Evolutionary conservation across 2,329 filamentous ascomycete species (phyloP).

Genomic region (Colletotrichum sp.): DNA sequence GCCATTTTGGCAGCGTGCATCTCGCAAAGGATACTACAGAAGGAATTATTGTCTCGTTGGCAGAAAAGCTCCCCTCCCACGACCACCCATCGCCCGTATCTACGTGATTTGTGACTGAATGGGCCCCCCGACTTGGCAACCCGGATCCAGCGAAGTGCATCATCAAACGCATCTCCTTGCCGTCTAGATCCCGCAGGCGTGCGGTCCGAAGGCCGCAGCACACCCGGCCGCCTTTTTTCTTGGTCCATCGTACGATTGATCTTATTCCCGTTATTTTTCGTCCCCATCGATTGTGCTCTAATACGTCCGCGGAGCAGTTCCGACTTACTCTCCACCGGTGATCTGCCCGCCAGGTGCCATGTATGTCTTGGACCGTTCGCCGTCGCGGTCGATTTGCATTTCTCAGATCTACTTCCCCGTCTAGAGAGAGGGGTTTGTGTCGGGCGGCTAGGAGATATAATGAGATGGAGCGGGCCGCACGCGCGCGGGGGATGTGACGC

Average conservation of each 20-base stretch:
- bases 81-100: background rate
- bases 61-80: background rate
- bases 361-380: background rate
- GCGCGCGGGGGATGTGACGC: background rate
- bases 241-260: background rate
- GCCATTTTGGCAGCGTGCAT: background rate
- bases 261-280: background rate
- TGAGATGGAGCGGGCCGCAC: background rate
- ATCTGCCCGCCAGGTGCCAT: background rate
- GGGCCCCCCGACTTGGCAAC: background rate
- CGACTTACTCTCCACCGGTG: background rate
- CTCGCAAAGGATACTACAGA: background rate
- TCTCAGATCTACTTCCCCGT: background rate
- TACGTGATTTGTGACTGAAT: background rate
- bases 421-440: background rate
- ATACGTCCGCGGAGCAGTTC: background rate
- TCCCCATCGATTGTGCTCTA: background rate
- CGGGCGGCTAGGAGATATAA: background rate
- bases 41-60: background rate
- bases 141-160: background rate
- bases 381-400: background rate
- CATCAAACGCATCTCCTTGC: background rate
- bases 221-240: background rate
- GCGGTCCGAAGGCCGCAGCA: background rate
- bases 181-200: background rate